phyloP scores from a whole-genome alignment of 169 alveolate genomes.

The Ichthyophthirius multifiliis region DNA sequence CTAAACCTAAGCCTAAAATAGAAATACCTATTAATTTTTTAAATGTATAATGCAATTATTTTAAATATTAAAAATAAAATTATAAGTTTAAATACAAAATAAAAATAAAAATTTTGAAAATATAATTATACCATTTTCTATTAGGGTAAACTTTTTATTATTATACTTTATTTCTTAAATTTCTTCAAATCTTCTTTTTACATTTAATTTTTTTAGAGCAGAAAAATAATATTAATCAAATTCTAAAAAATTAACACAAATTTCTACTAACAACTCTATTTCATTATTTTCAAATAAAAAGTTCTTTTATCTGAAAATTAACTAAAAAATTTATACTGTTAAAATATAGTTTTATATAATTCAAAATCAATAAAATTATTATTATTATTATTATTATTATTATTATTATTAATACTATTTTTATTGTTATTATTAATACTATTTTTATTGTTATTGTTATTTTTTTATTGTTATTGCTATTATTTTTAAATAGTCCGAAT shows the following conservation, averaged over 20 bases:
- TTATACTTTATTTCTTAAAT: not conserved
- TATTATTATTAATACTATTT: not conserved
- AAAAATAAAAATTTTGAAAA: not conserved
- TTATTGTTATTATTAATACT: not conserved
- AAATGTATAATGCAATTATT: not conserved
- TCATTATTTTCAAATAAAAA: no score
- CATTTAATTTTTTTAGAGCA: not conserved
- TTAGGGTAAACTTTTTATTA: not conserved
- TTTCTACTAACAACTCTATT: not conserved
- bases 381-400: no score
- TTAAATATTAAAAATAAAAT: not conserved
- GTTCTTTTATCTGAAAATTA: no score
- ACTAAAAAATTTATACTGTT: no score
- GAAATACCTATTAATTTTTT: constrained; percentile 11
- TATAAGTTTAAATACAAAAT: not conserved
- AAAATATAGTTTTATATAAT: no score
- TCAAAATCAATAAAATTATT: no score
- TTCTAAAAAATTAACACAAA: not conserved
- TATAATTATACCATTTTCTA: not conserved
- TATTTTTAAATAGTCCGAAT: constrained; percentile 16
- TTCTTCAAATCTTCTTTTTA: not conserved
- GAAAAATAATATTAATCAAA: not conserved
- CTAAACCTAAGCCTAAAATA: not conserved
- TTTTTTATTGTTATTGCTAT: not conserved
- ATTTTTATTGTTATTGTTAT: not conserved